Percentiles rank a stretch among this genome's conserved stretches.
phyloP scores from a whole-genome alignment of 768 basidiomycete genomes.

The Rhizopogon salebrosus region DNA sequence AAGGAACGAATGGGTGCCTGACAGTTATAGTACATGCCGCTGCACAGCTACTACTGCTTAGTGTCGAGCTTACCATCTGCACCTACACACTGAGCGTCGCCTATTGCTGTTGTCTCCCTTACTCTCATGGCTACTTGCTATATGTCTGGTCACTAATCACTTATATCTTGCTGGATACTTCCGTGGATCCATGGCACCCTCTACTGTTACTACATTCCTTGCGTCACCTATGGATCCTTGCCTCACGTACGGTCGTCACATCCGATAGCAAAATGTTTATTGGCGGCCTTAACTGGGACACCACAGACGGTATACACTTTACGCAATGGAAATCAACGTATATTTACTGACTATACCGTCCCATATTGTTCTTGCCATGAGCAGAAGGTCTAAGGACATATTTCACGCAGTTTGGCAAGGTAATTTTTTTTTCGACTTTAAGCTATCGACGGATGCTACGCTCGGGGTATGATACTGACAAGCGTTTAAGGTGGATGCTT shows the following conservation, averaged over 20 bases:
- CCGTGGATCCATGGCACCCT: conserved; percentile 28
- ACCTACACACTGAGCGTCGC: conserved; percentile 16
- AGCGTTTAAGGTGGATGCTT: conserved; percentile 59
- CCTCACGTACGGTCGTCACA: conserved; percentile 21
- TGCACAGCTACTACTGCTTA: conserved; percentile 15
- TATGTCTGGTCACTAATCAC: conserved; percentile 29
- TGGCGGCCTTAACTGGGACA: conserved; percentile 88
- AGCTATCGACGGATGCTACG: background rate
- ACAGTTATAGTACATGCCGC: conserved; percentile 10
- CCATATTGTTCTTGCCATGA: conserved; percentile 19
- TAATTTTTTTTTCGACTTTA: conserved; percentile 22
- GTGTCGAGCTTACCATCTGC: conserved; percentile 24
- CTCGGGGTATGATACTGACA: conserved; percentile 8
- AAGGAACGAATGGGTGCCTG: conserved; percentile 14
- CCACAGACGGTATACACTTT: conserved; percentile 71
- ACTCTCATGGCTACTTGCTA: conserved; percentile 29
- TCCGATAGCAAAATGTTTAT: conserved; percentile 82
- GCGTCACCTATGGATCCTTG: conserved; percentile 20
- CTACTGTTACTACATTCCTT: conserved; percentile 9
- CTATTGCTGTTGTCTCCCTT: conserved; percentile 23
- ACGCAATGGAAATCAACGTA: conserved; percentile 18
- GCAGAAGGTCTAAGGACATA: conserved; percentile 62
- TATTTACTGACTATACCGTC: conserved; percentile 20
- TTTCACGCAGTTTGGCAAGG: conserved; percentile 77
- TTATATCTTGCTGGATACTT: conserved; percentile 31